Percentiles rank a stretch among this genome's conserved stretches.
Conservation (phyloP, 768 basidiomycete genomes). For the Piloderma croceum region DNA sequence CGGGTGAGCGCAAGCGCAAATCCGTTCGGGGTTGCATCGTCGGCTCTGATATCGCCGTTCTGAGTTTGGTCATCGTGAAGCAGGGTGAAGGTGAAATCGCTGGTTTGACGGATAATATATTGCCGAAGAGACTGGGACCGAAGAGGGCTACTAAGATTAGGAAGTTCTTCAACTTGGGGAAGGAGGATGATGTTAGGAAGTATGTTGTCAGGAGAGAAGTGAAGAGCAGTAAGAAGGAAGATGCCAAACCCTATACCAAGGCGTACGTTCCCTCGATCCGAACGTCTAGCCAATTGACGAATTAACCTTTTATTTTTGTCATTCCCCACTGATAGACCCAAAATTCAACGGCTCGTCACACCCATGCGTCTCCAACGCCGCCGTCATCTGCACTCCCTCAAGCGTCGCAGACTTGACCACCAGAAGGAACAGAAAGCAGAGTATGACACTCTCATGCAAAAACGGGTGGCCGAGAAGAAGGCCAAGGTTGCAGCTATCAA, state of each 20-base stretch:
- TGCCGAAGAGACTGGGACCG: conserved; percentile 94
- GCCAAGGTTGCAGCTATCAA: conserved; percentile 83
- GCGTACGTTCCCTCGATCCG: conserved; percentile 53
- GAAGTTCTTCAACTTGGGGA: conserved; percentile 93
- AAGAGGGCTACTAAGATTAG: conserved; percentile 98
- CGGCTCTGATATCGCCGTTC: conserved; percentile 91
- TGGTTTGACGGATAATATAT: conserved; percentile 84
- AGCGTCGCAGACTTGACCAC: conserved; percentile 79
- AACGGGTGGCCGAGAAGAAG: conserved; percentile 93
- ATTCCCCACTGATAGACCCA: conserved; percentile 80
- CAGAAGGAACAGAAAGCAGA: conserved; percentile 96
- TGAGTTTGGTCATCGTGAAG: conserved; percentile 93
- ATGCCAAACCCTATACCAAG: conserved; percentile 93
- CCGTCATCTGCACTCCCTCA: conserved; percentile 85
- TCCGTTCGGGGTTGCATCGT: conserved; percentile 98
- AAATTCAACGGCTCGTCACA: conserved; percentile 96
- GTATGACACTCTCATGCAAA: conserved; percentile 69
- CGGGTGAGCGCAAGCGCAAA: conserved; percentile 97
- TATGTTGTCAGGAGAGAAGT: conserved; percentile 95
- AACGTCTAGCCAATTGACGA: neutral
- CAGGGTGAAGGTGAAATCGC: conserved; percentile 89
- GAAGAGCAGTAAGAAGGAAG: conserved; percentile 78
- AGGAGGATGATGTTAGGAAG: conserved; percentile 98
- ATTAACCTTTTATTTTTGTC: neutral
- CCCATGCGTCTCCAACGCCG: conserved; percentile 94